Evolutionary conservation across 805 yeast species (phyloP).

Genomic region (Blastobotrys chiropterorum): DNA sequence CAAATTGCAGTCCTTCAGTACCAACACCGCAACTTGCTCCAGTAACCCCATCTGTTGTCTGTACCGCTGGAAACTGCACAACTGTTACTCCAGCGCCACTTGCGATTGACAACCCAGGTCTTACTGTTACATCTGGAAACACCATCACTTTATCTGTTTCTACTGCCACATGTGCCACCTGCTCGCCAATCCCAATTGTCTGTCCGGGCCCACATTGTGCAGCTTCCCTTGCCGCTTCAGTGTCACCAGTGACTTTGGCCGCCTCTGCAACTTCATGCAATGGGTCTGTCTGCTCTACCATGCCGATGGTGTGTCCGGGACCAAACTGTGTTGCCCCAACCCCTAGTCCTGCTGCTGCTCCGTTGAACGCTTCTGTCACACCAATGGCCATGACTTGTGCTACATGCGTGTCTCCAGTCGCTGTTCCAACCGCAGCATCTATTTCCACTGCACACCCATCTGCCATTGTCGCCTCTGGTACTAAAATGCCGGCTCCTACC

Average conservation of each 20-base stretch:
- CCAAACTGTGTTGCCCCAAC: neutral
- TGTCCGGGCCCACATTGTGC: neutral
- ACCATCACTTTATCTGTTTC: neutral
- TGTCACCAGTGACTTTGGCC: neutral
- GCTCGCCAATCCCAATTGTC: neutral
- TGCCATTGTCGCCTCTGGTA: neutral
- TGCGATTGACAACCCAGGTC: neutral
- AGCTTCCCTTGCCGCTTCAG: neutral
- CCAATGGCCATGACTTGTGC: neutral
- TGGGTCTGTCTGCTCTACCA: neutral
- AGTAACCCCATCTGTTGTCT: neutral
- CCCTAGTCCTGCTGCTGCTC: neutral
- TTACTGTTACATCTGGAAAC: neutral
- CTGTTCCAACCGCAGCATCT: neutral
- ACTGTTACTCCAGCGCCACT: neutral
- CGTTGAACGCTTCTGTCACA: neutral
- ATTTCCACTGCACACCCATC: neutral
- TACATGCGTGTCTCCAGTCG: neutral
- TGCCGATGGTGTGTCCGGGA: neutral
- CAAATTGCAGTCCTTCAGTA: neutral
- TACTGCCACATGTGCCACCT: neutral
- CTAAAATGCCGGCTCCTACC: neutral
- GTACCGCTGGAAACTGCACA: neutral
- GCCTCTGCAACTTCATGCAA: neutral
- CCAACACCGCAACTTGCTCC: neutral